A percentile compares a stretch with the other conserved stretches of the same genome.
phyloP scores from a whole-genome alignment of 2,329 filamentous ascomycete species.

The Pezicula carpinea region DNA sequence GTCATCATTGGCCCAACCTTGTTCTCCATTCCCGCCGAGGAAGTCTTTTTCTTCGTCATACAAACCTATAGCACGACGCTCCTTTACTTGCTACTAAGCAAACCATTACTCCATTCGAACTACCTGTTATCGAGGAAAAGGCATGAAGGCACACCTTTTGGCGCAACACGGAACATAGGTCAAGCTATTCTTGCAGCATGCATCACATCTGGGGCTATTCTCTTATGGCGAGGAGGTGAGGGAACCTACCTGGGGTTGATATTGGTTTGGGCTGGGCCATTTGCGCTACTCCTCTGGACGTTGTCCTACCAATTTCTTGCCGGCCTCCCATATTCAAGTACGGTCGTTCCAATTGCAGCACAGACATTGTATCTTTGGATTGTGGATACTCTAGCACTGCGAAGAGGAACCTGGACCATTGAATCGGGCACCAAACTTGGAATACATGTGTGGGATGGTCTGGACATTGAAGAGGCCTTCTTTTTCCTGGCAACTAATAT shows the following conservation, averaged over 20 bases:
- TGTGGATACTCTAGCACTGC: conserved; percentile 64
- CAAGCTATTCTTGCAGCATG: conserved; percentile 42
- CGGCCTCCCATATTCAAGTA: conserved; percentile 52
- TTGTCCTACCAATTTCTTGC: conserved; percentile 61
- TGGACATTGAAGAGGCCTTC: conserved; percentile 70
- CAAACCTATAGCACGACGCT: conserved; percentile 71
- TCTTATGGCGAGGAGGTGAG: conserved; percentile 40
- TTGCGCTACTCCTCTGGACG: conserved; percentile 59
- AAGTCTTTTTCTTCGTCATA: conserved; percentile 73
- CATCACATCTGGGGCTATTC: conserved; percentile 39
- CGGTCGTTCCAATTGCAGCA: conserved; percentile 52
- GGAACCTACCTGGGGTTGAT: conserved; percentile 68
- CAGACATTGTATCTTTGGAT: conserved; percentile 69
- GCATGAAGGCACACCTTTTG: conserved; percentile 12
- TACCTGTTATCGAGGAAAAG: conserved; percentile 35
- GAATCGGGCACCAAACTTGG: conserved; percentile 62
- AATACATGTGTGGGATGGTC: conserved; percentile 54
- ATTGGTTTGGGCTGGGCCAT: conserved; percentile 62
- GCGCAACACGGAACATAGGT: conserved; percentile 36
- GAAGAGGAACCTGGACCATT: conserved; percentile 68
- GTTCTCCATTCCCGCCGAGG: conserved; percentile 63
- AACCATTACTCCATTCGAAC: conserved; percentile 52
- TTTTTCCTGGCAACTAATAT: conserved; percentile 70
- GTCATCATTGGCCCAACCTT: conserved; percentile 60
- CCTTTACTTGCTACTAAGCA: conserved; percentile 63